Conservation (phyloP, 305 asterid species). For the Fraxinus dipetala region DNA sequence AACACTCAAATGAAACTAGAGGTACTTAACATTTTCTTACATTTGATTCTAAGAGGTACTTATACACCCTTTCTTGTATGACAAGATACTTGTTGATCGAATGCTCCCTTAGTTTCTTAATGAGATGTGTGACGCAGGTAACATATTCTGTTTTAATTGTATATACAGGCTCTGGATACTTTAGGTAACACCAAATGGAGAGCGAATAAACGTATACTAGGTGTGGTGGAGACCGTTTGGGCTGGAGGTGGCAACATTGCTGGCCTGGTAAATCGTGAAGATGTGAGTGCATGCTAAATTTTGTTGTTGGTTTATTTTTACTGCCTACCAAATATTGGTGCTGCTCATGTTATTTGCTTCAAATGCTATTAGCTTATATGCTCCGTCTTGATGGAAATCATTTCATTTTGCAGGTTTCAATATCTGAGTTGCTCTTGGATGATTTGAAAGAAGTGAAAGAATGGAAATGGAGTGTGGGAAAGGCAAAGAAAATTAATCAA, state of each 20-base stretch:
- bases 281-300: constrained; percentile 46
- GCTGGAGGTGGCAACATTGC: constrained; percentile 79
- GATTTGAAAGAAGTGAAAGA: constrained; percentile 52
- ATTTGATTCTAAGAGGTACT: constrained; percentile 11
- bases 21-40: neutral
- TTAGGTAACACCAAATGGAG: constrained; percentile 89
- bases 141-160: constrained; percentile 7
- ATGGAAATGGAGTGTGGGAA: constrained; percentile 79
- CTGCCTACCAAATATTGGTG: neutral
- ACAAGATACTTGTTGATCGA: constrained; percentile 13
- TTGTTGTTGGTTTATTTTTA: neutral
- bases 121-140: constrained; percentile 8
- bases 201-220: constrained; percentile 64
- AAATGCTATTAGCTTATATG: constrained; percentile 13
- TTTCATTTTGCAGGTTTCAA: constrained; percentile 54
- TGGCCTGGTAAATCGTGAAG: constrained; percentile 60
- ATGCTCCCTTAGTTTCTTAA: neutral
- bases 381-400: constrained; percentile 18
- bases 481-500: constrained; percentile 70
- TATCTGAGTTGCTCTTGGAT: constrained; percentile 62
- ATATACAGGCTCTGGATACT: constrained; percentile 78
- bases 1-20: neutral
- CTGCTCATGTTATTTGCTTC: constrained; percentile 1
- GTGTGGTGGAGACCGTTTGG: constrained; percentile 85
- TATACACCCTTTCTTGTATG: constrained; percentile 8